Evolutionary conservation across 768 basidiomycete species (phyloP), one percentile per base, ranked within the genome.

Genomic region (Suillus discolor): DNA sequence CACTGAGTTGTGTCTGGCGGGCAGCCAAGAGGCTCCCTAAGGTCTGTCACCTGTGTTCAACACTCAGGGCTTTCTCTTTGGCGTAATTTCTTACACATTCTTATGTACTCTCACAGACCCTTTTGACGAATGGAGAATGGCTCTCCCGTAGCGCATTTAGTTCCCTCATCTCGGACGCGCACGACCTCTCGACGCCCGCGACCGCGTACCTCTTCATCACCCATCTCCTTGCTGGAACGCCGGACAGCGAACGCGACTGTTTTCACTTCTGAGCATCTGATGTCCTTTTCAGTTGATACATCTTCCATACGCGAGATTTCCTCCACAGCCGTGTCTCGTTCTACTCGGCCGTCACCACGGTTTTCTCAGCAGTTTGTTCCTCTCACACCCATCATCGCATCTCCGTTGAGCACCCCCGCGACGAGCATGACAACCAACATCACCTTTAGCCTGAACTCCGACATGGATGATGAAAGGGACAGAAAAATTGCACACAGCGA

Each of bases 341-440:
- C 66, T 51, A 39, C 62, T 55, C 66, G 66, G 49, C 38, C 72
- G 63, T 68, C 78, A 9, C 38, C 63, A 70, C 69, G 57, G 74
- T 79, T 49, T 20, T 28, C 55, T 68, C 77, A 75, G 67, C 78
- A 75, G 42, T 84, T 84, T 69, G 71, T 80, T 31, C 83, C 86
- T 54, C 80, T 88, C 60, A 83, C 88, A 11, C 82, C 87, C 47
- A 88, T 88, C 66, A 78, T 80, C 63, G 86, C 86, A 28, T 89
- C 88, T 5, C 87, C 87, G n/a, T 70, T 85, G 61, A 82, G 80
- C 73, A 84, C 86, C 6, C 84, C 87, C 7, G 79, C 80, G 11
- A 66, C 79, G 25, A 79, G 77, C 53, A 69, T 72, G 36, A 78
- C 79, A 59, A 73, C 72, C 12, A 72, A 67, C 66, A 18, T 60